Conservation (phyloP, 169 alveolate genomes). For the Nephromyces sp. region DNA sequence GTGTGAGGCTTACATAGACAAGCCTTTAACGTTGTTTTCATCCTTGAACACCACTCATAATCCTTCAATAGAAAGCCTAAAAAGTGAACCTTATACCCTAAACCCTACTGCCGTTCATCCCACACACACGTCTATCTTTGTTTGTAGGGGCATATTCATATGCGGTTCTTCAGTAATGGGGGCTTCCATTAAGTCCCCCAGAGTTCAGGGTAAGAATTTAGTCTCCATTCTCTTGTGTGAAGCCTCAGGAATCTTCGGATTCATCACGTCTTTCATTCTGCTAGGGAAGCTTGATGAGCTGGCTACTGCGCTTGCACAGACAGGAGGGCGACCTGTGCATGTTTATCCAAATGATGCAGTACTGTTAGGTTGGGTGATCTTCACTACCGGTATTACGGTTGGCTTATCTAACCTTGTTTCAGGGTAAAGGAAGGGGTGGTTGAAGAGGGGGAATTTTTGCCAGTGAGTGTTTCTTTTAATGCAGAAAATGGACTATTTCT, state of each 20-base stretch:
- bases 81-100: too few species aligned
- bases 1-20: background rate
- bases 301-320: background rate
- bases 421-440: constrained; percentile 66
- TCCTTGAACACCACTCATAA: background rate
- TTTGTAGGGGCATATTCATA: constrained; percentile 85
- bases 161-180: constrained; percentile 96
- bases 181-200: constrained; percentile 96
- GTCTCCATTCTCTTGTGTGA: constrained; percentile 98
- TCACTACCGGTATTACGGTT: constrained; percentile 94
- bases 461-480: background rate
- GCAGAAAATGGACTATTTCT: background rate
- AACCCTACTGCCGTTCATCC: background rate
- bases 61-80: background rate
- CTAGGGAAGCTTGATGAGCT: constrained; percentile 38
- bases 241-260: constrained; percentile 95
- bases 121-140: background rate
- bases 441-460: background rate
- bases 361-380: constrained; percentile 85
- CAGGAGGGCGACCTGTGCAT: background rate
- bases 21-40: background rate
- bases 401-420: constrained; percentile 96
- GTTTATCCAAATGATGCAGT: constrained; percentile 26
- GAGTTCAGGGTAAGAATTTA: constrained; percentile 95
- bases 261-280: constrained; percentile 80